Percentiles rank a stretch among this genome's conserved stretches.
Conservation (phyloP, 257 asterid genomes). For the Primulina huaijiensis region DNA sequence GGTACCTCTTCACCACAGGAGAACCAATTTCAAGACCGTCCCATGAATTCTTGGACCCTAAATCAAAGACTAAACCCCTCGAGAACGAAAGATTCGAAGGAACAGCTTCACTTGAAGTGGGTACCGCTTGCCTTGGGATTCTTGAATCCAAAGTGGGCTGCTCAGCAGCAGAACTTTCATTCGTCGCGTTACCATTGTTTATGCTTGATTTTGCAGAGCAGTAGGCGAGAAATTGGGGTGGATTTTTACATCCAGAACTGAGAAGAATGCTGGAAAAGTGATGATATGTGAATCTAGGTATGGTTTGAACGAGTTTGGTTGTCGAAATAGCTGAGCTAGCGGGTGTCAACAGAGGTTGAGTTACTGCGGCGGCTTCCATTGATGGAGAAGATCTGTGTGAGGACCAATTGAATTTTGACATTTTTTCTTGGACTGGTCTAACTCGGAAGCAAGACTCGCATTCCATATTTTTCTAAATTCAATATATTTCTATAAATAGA, state of each 20-base stretch:
- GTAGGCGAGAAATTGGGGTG: constrained; percentile 31
- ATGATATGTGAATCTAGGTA: constrained; percentile 32
- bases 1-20: constrained; percentile 80
- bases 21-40: constrained; percentile 77
- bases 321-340: constrained; percentile 30
- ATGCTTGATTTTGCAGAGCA: constrained; percentile 62
- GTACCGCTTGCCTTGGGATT: constrained; percentile 30
- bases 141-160: constrained; percentile 30
- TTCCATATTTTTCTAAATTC: no score
- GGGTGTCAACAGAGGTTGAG: constrained; percentile 16
- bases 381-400: constrained; percentile 14
- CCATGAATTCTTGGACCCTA: constrained; percentile 65
- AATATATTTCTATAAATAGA: no score
- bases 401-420: no score
- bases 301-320: constrained; percentile 33
- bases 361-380: constrained; percentile 39
- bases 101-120: constrained; percentile 29
- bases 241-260: constrained; percentile 29
- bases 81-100: constrained; percentile 45
- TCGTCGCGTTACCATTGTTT: constrained; percentile 39
- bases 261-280: constrained; percentile 16
- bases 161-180: constrained; percentile 28
- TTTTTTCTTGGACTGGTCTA: no score
- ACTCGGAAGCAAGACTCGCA: no score
- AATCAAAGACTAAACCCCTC: constrained; percentile 66